phyloP scores from a whole-genome alignment of 345 rosid species.

The Conringia planisiliqua region DNA sequence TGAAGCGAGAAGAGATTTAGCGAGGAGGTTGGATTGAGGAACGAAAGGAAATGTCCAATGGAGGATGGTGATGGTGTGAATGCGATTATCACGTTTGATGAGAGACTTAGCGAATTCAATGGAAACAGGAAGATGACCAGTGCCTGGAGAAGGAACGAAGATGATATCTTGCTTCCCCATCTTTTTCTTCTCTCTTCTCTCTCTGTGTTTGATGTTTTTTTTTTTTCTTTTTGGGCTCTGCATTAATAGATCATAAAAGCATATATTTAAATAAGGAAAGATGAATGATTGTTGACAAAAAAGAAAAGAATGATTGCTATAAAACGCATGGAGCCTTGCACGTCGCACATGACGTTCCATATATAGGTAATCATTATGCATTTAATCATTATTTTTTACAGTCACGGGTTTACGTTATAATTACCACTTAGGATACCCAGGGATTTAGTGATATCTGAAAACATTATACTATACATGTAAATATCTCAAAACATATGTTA shows the following conservation, averaged over 20 bases:
- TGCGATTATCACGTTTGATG: constrained; percentile 31
- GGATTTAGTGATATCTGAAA: neutral
- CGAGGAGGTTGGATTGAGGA: constrained; percentile 21
- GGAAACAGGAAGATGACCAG: constrained; percentile 48
- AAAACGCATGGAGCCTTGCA: neutral
- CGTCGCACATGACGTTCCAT: neutral
- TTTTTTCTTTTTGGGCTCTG: neutral
- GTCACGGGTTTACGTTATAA: neutral
- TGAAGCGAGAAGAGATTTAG: constrained; percentile 23
- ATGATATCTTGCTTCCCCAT: constrained; percentile 21
- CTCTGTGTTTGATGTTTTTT: neutral
- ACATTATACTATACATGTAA: neutral
- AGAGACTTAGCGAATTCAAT: constrained; percentile 48
- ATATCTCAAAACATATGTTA: neutral
- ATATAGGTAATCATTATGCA: neutral
- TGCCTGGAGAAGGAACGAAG: constrained; percentile 21
- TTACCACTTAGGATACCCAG: neutral
- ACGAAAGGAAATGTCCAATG: constrained; percentile 22
- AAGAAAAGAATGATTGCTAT: neutral
- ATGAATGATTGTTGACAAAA: too few species aligned
- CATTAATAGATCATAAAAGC: neutral
- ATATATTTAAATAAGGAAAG: neutral
- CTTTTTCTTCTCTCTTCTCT: neutral
- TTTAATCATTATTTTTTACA: neutral
- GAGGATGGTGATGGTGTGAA: constrained; percentile 34